These are phyloP conservation scores for Metarhizium sp. DNA, from an alignment of 2,329 filamentous ascomycete genomes.

Conservation along the genomic window DNA sequence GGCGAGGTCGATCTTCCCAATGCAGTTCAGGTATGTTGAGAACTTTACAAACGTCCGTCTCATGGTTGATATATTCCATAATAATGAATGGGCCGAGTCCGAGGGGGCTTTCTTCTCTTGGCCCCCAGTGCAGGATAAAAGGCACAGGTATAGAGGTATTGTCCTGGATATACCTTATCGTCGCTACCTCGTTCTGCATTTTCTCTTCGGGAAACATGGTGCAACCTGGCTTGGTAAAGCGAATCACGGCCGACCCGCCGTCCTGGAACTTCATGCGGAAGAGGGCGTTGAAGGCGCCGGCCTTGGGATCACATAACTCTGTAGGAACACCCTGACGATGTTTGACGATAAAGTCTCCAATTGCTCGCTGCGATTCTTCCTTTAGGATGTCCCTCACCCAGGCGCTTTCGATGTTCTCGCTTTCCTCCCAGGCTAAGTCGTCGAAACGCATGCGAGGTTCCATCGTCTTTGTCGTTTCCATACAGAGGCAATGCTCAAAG, in stretches of 20 bases:
- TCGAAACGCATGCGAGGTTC: slow-evolving; percentile 2
- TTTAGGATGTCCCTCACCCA: neutral
- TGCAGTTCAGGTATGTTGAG: neutral
- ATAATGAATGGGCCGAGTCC: slow-evolving; percentile 8
- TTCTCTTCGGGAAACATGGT: slow-evolving; percentile 9
- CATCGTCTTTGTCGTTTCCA: neutral
- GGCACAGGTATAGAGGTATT: slow-evolving; percentile 7
- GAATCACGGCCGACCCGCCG: slow-evolving; percentile 3
- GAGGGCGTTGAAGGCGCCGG: slow-evolving; percentile 3
- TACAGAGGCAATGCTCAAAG: no score
- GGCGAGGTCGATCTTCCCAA: neutral
- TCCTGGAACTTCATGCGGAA: slow-evolving; percentile 8
- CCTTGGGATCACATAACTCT: slow-evolving; percentile 2
- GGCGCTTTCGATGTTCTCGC: slow-evolving; percentile 1
- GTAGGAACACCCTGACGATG: slow-evolving; percentile 2
- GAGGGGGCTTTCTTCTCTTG: slow-evolving; percentile 7
- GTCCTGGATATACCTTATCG: slow-evolving; percentile 7
- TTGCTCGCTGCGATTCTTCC: neutral
- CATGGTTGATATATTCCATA: slow-evolving; percentile 9
- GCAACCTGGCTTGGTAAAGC: slow-evolving; percentile 5
- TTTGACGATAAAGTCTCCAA: slow-evolving; percentile 4
- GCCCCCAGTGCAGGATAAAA: slow-evolving; percentile 8
- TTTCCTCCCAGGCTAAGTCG: slow-evolving; percentile 3
- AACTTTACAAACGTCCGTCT: slow-evolving; percentile 1
- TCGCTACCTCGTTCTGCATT: slow-evolving; percentile 8